These are phyloP conservation scores for Xylaria sp. DNA, from an alignment of 2,329 filamentous ascomycete genomes.

Conservation along the genomic window DNA sequence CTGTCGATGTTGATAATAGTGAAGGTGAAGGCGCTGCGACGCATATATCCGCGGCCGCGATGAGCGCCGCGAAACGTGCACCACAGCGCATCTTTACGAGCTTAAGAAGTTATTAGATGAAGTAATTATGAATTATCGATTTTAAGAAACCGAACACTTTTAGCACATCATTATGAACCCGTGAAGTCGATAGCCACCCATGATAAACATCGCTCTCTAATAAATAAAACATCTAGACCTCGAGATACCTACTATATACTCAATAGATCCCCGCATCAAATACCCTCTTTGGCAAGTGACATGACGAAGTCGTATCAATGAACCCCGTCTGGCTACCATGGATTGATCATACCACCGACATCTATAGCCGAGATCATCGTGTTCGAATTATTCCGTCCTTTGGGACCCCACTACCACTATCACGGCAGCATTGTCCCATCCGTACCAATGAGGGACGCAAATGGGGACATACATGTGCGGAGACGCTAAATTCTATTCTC, in stretches of 20 bases:
- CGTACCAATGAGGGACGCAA: constrained; percentile 22
- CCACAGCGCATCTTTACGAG: constrained; percentile 26
- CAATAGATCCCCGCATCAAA: constrained; percentile 28
- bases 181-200: neutral
- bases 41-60: constrained; percentile 1
- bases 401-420: constrained; percentile 25
- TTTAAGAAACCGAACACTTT: neutral
- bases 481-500: neutral
- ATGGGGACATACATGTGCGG: neutral
- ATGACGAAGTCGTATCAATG: constrained; percentile 29
- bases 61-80: constrained; percentile 8
- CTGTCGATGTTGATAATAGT: constrained; percentile 3
- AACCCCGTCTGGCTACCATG: neutral
- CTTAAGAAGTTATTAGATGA: neutral
- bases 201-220: neutral
- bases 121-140: too few relatives aligned
- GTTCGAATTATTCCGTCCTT: constrained; percentile 22
- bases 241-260: constrained; percentile 11
- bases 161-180: neutral
- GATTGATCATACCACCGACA: constrained; percentile 4
- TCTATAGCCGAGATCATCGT: constrained; percentile 30
- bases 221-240: neutral
- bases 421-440: neutral
- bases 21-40: constrained; percentile 22
- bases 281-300: constrained; percentile 17